Percentiles rank a stretch among this genome's conserved stretches.
phyloP scores from a whole-genome alignment of 768 basidiomycete genomes.

The Panellus pusillus region DNA sequence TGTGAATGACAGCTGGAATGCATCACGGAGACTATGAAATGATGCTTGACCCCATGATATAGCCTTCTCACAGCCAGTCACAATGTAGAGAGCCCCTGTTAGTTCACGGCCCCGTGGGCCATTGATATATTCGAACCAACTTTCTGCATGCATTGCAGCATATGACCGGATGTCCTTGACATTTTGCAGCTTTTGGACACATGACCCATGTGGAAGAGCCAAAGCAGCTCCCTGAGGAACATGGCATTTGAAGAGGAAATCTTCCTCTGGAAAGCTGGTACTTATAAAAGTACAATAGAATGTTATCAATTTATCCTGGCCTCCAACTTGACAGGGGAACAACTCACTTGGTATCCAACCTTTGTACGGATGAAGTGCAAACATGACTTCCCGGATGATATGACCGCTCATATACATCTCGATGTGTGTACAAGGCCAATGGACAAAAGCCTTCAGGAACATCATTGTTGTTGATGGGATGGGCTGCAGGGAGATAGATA shows the following conservation, averaged over 20 bases:
- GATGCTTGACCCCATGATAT: conserved; percentile 19
- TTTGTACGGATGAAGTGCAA: not conserved
- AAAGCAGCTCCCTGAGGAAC: conserved; percentile 18
- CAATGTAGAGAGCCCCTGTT: conserved; percentile 18
- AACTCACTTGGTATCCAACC: not conserved
- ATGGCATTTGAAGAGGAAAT: not conserved
- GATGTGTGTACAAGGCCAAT: not conserved
- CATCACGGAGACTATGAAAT: not conserved
- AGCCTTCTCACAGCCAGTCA: conserved; percentile 23
- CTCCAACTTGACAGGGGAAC: too few relatives aligned
- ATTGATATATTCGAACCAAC: conserved; percentile 20
- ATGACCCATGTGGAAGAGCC: conserved; percentile 18
- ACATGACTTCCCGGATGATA: not conserved
- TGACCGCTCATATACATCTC: not conserved
- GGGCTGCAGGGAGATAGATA: conserved; percentile 35
- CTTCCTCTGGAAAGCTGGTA: not conserved
- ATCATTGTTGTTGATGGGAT: conserved; percentile 29
- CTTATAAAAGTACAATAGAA: too few relatives aligned
- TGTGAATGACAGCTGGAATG: not conserved
- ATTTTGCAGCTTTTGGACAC: conserved; percentile 7
- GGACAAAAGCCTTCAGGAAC: conserved; percentile 30
- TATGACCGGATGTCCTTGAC: conserved; percentile 2
- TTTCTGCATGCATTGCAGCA: conserved; percentile 14
- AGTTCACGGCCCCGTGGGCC: conserved; percentile 3
- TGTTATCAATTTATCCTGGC: too few relatives aligned